Percentiles rank a stretch among this genome's conserved stretches.
phyloP scores from a whole-genome alignment of 306 rosid genomes.

The Lagenaria siceraria region DNA sequence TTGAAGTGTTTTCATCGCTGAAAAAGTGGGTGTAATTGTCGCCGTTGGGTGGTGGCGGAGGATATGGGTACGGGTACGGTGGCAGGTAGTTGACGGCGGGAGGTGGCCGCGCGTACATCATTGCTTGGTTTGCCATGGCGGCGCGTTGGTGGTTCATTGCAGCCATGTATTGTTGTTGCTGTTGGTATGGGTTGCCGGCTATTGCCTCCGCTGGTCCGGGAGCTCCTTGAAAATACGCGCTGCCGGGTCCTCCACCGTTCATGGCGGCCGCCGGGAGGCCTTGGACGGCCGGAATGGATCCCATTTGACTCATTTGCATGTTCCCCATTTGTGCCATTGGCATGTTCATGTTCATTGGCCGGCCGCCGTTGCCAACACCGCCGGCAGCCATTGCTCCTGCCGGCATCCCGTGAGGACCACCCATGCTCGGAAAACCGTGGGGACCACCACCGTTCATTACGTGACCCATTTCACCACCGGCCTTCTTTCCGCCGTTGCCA shows the following conservation, averaged over 20 bases:
- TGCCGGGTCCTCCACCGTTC: constrained; percentile 13
- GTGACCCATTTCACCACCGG: constrained; percentile 25
- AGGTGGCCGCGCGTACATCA: constrained; percentile 53
- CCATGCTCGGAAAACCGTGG: constrained; percentile 23
- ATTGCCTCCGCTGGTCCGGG: constrained; percentile 42
- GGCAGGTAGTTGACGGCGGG: constrained; percentile 38
- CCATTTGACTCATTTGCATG: constrained; percentile 44
- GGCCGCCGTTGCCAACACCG: not conserved
- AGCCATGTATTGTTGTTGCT: constrained; percentile 45
- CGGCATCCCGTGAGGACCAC: constrained; percentile 36
- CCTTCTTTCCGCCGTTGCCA: constrained; percentile 32
- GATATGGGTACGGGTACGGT: constrained; percentile 8
- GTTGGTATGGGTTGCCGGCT: constrained; percentile 47
- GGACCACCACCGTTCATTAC: constrained; percentile 14
- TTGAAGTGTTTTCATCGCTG: constrained; percentile 69
- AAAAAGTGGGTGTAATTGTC: constrained; percentile 46
- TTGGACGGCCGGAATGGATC: constrained; percentile 46
- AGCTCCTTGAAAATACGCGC: constrained; percentile 30
- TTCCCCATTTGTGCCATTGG: constrained; percentile 29
- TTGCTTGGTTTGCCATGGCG: constrained; percentile 54
- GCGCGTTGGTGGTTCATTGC: constrained; percentile 65
- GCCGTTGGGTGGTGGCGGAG: not conserved
- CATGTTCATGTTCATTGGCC: constrained; percentile 25
- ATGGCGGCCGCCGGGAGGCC: constrained; percentile 51
- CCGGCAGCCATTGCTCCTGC: not conserved